Evolutionary conservation across 2,329 filamentous ascomycete genomes (phyloP).

Genomic region (Diaporthe velutina): DNA sequence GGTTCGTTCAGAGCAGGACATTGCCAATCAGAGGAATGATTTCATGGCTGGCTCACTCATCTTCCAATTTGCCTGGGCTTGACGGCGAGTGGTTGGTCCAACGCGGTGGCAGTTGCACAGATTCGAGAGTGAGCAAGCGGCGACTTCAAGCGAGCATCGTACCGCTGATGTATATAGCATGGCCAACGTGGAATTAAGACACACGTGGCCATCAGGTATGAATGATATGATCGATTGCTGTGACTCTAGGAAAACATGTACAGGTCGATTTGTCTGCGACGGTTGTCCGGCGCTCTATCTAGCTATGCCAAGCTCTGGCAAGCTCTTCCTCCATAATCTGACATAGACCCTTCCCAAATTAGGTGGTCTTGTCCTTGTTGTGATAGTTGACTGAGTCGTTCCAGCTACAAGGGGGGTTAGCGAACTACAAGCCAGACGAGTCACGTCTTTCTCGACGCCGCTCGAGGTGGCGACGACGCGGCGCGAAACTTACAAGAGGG

Average conservation of each 20-base stretch:
- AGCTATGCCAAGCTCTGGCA: neutral
- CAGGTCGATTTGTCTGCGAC: conserved; percentile 41
- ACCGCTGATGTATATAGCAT: neutral
- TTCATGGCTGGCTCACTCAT: neutral
- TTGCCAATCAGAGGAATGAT: neutral
- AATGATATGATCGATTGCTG: conserved; percentile 40
- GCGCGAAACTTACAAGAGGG: conserved; percentile 31
- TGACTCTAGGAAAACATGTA: conserved; percentile 49
- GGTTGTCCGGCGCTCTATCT: conserved; percentile 35
- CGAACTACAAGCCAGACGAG: neutral
- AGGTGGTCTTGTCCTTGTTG: conserved; percentile 83
- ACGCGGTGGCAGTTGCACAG: neutral
- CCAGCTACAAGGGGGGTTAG: conserved; percentile 74
- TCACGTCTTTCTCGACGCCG: neutral
- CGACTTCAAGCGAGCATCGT: neutral
- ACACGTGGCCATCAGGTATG: neutral
- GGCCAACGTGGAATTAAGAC: neutral
- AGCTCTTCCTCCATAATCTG: conserved; percentile 11
- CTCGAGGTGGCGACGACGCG: too few relatives aligned
- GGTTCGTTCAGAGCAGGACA: neutral
- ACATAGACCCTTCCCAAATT: conserved; percentile 45
- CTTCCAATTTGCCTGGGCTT: neutral
- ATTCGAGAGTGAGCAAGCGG: neutral
- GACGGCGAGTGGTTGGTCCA: neutral
- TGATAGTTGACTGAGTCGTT: conserved; percentile 97